Percentiles rank a stretch among this genome's conserved stretches.
Conservation (phyloP, 108 stramenopile genomes). For the Nitzschia putrida region DNA sequence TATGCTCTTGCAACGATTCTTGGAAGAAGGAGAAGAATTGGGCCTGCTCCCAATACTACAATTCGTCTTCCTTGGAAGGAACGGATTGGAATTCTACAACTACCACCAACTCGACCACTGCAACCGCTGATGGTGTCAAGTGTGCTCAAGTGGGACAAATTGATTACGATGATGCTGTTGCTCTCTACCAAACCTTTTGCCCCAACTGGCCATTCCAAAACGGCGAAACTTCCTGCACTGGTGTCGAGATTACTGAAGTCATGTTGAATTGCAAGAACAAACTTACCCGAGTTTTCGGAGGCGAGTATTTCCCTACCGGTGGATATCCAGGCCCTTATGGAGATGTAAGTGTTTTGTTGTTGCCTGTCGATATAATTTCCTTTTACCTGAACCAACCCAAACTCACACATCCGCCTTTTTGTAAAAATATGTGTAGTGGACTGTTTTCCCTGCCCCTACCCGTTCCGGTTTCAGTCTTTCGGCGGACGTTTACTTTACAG, state of each 20-base stretch:
- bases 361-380: background rate
- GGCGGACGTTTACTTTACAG: background rate
- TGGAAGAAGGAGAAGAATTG: background rate
- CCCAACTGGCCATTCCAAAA: slow-evolving; percentile 1
- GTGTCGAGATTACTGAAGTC: background rate
- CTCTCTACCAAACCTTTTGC: slow-evolving; percentile 4
- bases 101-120: background rate
- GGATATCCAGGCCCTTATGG: slow-evolving; percentile 1
- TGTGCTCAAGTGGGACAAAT: slow-evolving; percentile 3
- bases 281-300: slow-evolving; percentile 5
- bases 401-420: background rate
- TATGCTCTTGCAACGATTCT: background rate
- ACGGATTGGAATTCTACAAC: background rate
- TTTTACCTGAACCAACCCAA: background rate
- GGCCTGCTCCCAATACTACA: too few relatives aligned
- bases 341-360: background rate
- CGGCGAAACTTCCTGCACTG: background rate
- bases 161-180: slow-evolving; percentile 6
- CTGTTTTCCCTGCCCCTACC: background rate
- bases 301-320: slow-evolving; percentile 3
- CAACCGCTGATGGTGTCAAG: background rate
- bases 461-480: background rate
- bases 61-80: too few relatives aligned
- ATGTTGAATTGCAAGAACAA: slow-evolving; percentile 7
- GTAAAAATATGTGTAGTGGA: background rate